Evolutionary conservation across 768 basidiomycete species (phyloP).

Genomic region (Cystobasidium tubakii): DNA sequence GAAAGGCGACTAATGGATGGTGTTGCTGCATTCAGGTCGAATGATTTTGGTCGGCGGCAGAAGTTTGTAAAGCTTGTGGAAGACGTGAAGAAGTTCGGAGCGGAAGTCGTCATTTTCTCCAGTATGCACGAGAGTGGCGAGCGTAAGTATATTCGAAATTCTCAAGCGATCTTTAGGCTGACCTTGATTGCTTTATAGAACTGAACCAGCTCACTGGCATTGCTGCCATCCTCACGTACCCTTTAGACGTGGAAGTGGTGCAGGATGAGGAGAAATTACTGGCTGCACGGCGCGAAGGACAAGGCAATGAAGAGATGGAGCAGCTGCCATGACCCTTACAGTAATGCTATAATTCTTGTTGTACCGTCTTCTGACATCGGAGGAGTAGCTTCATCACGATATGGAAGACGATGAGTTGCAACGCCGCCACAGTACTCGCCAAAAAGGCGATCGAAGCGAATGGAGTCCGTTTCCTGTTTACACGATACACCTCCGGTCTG

Average conservation of each 20-base stretch:
- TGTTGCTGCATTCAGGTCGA: conserved; percentile 57
- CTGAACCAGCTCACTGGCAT: conserved; percentile 92
- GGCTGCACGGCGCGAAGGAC: background rate
- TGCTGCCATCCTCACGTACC: conserved; percentile 91
- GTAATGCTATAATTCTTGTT: background rate
- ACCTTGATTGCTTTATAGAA: conserved; percentile 55
- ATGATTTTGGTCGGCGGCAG: conserved; percentile 68
- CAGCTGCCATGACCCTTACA: background rate
- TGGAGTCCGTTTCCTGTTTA: background rate
- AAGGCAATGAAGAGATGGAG: conserved; percentile 55
- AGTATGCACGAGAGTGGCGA: conserved; percentile 99
- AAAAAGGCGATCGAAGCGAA: background rate
- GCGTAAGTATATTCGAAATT: conserved; percentile 73
- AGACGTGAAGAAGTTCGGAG: conserved; percentile 76
- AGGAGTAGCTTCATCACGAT: no score
- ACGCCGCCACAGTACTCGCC: background rate
- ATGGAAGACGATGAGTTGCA: no score
- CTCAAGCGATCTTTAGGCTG: background rate
- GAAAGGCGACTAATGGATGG: background rate
- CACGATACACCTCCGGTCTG: background rate
- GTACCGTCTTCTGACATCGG: no score
- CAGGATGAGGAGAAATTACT: conserved; percentile 69
- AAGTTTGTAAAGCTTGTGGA: conserved; percentile 83
- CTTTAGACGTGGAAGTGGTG: conserved; percentile 88
- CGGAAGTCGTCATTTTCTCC: conserved; percentile 91